Conservation (phyloP, 2,329 filamentous ascomycete species). For the Alternaria hordeiaustralica region DNA sequence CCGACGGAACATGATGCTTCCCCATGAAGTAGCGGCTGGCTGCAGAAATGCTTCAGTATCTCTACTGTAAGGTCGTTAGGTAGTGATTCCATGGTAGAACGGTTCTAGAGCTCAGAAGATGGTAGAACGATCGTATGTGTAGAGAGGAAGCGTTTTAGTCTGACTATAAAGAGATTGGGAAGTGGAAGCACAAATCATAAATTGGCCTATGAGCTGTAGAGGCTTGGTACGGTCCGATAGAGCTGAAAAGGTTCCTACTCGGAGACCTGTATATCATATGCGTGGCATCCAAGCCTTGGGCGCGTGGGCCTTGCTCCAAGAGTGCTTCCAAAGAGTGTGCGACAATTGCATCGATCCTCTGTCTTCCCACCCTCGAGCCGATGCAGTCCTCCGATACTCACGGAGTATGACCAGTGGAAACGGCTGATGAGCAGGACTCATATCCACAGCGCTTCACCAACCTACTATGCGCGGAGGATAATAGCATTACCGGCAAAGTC, state of each 20-base stretch:
- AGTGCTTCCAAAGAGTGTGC: not conserved
- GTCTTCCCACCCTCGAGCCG: not conserved
- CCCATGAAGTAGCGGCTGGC: no score
- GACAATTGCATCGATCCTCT: not conserved
- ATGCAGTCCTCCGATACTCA: not conserved
- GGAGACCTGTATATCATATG: no score
- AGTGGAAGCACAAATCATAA: no score
- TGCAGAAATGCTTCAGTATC: no score
- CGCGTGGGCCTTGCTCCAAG: not conserved
- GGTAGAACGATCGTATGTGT: no score
- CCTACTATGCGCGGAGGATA: not conserved
- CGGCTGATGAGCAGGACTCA: not conserved
- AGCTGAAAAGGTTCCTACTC: no score
- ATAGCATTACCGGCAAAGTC: not conserved
- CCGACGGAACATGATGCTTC: no score
- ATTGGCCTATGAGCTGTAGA: not conserved
- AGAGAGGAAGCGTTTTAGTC: no score
- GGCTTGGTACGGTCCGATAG: not conserved
- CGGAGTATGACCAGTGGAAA: not conserved
- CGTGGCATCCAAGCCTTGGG: not conserved
- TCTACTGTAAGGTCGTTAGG: no score
- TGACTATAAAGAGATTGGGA: no score
- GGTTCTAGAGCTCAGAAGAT: no score
- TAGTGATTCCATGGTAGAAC: no score
- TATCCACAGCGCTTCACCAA: not conserved